Base-by-base conservation (phyloP, 2,329 filamentous ascomycete species). In the Pseudogymnoascus sp. region DNA sequence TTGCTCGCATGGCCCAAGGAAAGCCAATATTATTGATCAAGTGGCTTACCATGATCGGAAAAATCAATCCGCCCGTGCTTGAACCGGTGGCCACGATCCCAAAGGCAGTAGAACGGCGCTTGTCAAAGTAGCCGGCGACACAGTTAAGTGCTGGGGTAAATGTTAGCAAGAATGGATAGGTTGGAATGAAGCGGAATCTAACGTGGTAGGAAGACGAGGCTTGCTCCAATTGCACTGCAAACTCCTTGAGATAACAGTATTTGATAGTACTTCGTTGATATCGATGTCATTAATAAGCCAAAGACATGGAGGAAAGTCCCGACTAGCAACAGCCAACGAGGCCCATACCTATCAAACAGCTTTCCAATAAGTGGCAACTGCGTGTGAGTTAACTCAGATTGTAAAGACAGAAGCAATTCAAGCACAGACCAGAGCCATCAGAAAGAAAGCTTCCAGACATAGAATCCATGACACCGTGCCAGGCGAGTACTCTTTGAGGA, bases 341-440 rank as follows among this genome's bases (percentile, higher is more conserved):
- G 83, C 10, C 87, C 86, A 62, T 83, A 80, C 60, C 76, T 80
- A 67, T 89, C 87, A 66, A 79, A 87, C 0, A 86, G 52, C 39
- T 80, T 81, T 1, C 86, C 86, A 13, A 86, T 77, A 13, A 87
- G 67, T 0, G 45, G 45, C 4, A 5, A 5, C 45, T 31, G 31
- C n/a, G n/a, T 33, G 27, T 7, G 2, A 12, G n/a, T 55, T 31
- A 55, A 9, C 27, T 18, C 4, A 5, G 1, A 31, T 15, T 55
- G 10, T 2, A 31, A 18, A 5, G 10, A 33, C 18, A 31, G 4
- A 27, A 27, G 9, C 9, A 33, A 18, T 31, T 55, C 2, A 7
- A 83, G 83, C 0, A 84, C 83, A 67, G 78, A 59, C 33, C 5
- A n/a, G 63, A 10, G 67, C 65, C 33, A 70, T 64, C 73, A 86